Percentiles rank a stretch among this genome's conserved stretches.
These are phyloP conservation scores for Solanum neorickii DNA, from an alignment of 257 asterid species.

Conservation along the genomic window DNA sequence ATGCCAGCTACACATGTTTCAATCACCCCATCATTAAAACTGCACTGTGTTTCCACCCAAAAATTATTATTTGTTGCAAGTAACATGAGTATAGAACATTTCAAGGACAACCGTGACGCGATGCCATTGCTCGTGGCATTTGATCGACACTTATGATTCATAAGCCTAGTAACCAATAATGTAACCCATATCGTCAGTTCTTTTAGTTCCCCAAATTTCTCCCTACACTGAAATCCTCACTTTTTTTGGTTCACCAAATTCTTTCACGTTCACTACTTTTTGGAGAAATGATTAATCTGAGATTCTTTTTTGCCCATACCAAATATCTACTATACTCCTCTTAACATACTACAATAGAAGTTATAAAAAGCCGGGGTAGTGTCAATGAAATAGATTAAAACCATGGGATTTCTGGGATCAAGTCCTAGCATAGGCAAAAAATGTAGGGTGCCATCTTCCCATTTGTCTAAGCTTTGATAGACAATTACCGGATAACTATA, in stretches of 20 bases:
- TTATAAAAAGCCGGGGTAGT: not conserved
- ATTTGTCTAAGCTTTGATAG: not conserved
- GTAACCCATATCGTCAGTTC: not conserved
- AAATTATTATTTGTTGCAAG: not conserved
- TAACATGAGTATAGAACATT: not conserved
- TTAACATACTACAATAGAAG: not conserved
- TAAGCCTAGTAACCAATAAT: not conserved
- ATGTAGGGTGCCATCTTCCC: not conserved
- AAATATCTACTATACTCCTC: not conserved
- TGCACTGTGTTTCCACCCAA: not conserved
- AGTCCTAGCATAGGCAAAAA: not conserved
- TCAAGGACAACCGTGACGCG: not conserved
- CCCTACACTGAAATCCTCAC: not conserved
- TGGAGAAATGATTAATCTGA: not conserved
- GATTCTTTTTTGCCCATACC: not conserved
- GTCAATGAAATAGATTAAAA: not conserved
- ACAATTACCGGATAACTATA: not conserved
- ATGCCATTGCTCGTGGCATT: not conserved
- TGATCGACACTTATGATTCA: not conserved
- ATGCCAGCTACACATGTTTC: not conserved
- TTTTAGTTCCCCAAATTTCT: not conserved
- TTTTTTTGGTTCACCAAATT: not conserved
- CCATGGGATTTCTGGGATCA: not conserved
- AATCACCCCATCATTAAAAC: not conserved
- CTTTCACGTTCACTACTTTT: not conserved